These are phyloP conservation scores for Syzygium oleosum DNA, from an alignment of 345 rosid species.

Conservation along the genomic window DNA sequence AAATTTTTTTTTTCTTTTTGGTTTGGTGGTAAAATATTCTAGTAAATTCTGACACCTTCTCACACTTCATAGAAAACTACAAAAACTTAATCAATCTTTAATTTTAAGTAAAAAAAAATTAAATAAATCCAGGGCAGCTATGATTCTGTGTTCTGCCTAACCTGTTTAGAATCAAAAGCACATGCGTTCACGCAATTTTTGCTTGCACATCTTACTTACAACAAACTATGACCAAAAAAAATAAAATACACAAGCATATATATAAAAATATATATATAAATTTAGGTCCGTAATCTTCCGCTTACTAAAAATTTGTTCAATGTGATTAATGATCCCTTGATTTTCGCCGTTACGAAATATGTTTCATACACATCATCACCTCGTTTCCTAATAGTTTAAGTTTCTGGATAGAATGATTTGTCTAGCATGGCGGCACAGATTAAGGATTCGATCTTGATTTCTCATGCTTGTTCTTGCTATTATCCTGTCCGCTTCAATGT, in stretches of 20 bases:
- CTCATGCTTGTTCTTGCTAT: neutral
- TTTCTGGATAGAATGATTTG: neutral
- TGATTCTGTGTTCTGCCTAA: neutral
- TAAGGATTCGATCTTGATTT: neutral
- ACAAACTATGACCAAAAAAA: neutral
- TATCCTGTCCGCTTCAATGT: neutral
- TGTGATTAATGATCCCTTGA: neutral
- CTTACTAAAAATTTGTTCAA: neutral
- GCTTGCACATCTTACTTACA: neutral
- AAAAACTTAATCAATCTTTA: neutral
- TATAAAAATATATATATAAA: neutral
- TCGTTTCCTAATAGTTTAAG: neutral
- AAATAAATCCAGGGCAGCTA: neutral
- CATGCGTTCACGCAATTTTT: neutral
- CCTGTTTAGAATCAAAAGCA: neutral
- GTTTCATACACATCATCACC: neutral
- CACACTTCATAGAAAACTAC: neutral
- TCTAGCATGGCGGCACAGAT: neutral
- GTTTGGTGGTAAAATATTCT: neutral
- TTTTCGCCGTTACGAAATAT: neutral
- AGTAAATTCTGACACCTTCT: neutral
- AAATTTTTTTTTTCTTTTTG: neutral
- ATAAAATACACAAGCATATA: neutral
- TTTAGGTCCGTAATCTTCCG: neutral
- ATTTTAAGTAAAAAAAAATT: neutral